Evolutionary conservation across 106 monocot species (phyloP), one percentile per base, ranked within the genome.

Genomic region (Narthecium ossifragum): DNA sequence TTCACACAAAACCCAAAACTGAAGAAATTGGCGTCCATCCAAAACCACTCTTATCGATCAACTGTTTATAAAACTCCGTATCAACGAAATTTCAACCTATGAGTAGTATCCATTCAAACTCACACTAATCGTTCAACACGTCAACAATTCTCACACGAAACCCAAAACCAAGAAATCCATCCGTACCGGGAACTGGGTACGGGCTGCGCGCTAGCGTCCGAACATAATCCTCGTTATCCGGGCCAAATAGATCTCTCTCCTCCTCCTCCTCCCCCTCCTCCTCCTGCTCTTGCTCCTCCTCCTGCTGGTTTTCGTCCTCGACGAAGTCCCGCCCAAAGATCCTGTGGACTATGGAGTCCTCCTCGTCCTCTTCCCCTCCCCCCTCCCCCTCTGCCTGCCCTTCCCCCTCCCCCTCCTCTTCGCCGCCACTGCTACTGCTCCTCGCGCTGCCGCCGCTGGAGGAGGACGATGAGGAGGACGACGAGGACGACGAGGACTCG

Each of bases 191-290:
- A 28, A 96, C 72, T 0, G 53, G 54, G 32, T 69, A 86, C 4
- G 70, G 67, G 68, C 90, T 90, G 20, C 49, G 33, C 1, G 90
- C 78, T 0, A 74, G 76, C n/a, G 96, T 90, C 65, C 57, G 76
- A 45, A 63, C 46, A 48, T 90, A 96, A 48, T 68, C 84, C 55
- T 90, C 90, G 53, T 90, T 96, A 61, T 96, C 90, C 11, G 90
- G 70, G 15, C 90, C 96, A 39, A 96, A 96, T 6, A 96, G 70
- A 77, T 96, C 96, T 21, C 60, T 66, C 40, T 80, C 83, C 3
- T 72, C 78, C 27, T 74, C 80, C 26, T 57, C 69, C 45, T 74
- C 88, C 10, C 39, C 75, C 27, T 64, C 66, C 26, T 59, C 60
- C 50, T 31, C n/a, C 3, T 55, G 56, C 17, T 30, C 55, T 25